Conservation (phyloP, 2,329 filamentous ascomycete species). For the Claviceps purpurea region DNA sequence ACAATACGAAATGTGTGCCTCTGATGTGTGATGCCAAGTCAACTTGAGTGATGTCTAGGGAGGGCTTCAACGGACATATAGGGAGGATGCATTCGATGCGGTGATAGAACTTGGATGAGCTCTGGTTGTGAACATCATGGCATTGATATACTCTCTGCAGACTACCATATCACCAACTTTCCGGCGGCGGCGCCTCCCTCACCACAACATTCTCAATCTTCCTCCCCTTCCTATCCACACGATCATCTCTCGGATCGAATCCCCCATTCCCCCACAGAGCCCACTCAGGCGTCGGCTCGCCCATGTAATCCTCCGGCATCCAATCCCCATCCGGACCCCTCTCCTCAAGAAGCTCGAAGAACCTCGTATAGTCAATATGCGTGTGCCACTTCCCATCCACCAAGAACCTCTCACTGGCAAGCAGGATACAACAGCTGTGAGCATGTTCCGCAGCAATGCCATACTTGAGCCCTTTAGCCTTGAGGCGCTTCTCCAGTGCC, state of each 20-base stretch:
- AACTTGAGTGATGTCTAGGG: too few species aligned
- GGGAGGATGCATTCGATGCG: too few species aligned
- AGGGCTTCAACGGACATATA: too few species aligned
- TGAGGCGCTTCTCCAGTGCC: slow-evolving; percentile 57
- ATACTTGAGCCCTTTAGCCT: slow-evolving; percentile 60
- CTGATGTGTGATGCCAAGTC: not conserved
- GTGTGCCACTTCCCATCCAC: slow-evolving; percentile 78
- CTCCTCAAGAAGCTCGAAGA: slow-evolving; percentile 73
- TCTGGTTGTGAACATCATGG: too few species aligned
- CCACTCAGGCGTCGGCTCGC: slow-evolving; percentile 76
- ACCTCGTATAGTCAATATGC: slow-evolving; percentile 75
- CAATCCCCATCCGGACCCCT: slow-evolving; percentile 54
- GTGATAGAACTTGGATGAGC: too few species aligned
- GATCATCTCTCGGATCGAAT: slow-evolving; percentile 79
- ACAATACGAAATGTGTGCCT: too few species aligned
- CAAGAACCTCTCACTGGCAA: slow-evolving; percentile 71
- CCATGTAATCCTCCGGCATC: slow-evolving; percentile 83
- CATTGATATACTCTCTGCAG: too few species aligned
- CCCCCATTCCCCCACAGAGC: slow-evolving; percentile 89
- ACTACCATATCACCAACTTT: slow-evolving; percentile 3
- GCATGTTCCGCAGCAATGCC: slow-evolving; percentile 92
- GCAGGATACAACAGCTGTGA: slow-evolving; percentile 82
- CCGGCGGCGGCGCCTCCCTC: slow-evolving; percentile 16
- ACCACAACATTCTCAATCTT: slow-evolving; percentile 35
- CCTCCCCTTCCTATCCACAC: slow-evolving; percentile 77